Evolutionary conservation across 2,329 filamentous ascomycete genomes (phyloP).

Genomic region (Trichoderma aggressivum): DNA sequence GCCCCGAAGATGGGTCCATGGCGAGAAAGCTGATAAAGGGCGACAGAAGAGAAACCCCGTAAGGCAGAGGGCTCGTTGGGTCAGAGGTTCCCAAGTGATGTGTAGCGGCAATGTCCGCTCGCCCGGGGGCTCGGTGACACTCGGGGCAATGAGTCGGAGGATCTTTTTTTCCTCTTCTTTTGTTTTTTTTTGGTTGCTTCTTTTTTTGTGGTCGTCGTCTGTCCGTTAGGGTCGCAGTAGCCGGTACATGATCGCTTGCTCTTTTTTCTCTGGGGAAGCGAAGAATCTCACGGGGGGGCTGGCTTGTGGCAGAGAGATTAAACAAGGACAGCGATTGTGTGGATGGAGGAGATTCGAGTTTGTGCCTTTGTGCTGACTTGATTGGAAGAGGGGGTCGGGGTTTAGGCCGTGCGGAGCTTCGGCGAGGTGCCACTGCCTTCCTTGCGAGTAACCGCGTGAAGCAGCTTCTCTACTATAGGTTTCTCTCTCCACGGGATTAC

Average conservation of each 20-base stretch:
- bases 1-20: conserved; percentile 33
- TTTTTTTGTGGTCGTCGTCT: not conserved
- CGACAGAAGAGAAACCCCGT: not conserved
- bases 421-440: not conserved
- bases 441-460: not conserved
- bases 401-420: not conserved
- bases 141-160: conserved; percentile 17
- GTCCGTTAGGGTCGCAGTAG: not conserved
- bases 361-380: conserved; percentile 8
- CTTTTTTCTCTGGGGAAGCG: not conserved
- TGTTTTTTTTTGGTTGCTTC: not conserved
- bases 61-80: not conserved
- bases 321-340: not conserved
- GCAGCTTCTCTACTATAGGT: not conserved
- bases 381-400: conserved; percentile 16
- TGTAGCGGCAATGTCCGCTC: conserved; percentile 5
- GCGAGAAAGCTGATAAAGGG: conserved; percentile 5
- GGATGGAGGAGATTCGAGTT: not conserved
- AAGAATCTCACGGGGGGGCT: not conserved
- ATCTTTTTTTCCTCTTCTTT: too few relatives aligned
- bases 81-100: not conserved
- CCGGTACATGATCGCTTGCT: conserved; percentile 7
- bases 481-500: not conserved
- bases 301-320: conserved; percentile 1
- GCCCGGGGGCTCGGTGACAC: conserved; percentile 15